Percentiles rank a stretch among this genome's conserved stretches.
Conservation (phyloP, 805 yeast genomes). For the Lachancea cidri region DNA sequence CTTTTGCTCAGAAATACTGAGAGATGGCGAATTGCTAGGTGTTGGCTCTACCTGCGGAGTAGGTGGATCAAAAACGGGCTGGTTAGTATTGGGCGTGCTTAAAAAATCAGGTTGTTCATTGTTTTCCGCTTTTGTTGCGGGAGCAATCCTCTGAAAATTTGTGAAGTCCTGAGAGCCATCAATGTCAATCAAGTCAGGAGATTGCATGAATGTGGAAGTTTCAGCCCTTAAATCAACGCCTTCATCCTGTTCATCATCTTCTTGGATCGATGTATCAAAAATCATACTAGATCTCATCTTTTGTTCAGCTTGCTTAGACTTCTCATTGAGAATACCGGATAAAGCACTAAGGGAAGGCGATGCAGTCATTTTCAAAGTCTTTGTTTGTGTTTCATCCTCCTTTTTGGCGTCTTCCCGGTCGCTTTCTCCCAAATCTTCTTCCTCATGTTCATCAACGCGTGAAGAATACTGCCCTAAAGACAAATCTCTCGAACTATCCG, state of each 20-base stretch:
- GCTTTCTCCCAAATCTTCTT: background rate
- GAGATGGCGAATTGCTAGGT: background rate
- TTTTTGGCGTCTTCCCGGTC: background rate
- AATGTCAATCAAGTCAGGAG: slow-evolving; percentile 37
- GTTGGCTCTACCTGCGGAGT: slow-evolving; percentile 10
- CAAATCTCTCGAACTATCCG: slow-evolving; percentile 16
- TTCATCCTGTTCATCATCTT: slow-evolving; percentile 21
- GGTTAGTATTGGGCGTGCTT: slow-evolving; percentile 26
- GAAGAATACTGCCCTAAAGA: background rate
- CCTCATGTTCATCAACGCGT: background rate
- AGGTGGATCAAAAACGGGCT: slow-evolving; percentile 20
- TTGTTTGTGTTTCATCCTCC: slow-evolving; percentile 6
- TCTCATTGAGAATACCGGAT: slow-evolving; percentile 38
- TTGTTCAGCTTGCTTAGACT: slow-evolving; percentile 29
- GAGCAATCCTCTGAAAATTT: slow-evolving; percentile 6
- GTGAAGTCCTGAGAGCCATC: slow-evolving; percentile 22
- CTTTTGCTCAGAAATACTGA: background rate
- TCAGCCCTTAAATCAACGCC: background rate
- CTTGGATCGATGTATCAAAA: slow-evolving; percentile 16
- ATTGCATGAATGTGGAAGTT: slow-evolving; percentile 6
- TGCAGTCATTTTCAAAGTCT: slow-evolving; percentile 33
- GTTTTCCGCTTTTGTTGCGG: background rate
- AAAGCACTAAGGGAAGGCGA: slow-evolving; percentile 42
- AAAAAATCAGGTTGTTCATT: slow-evolving; percentile 29
- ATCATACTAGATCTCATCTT: slow-evolving; percentile 17